Evolutionary conservation across 2,329 filamentous ascomycete species (phyloP), one percentile per base, ranked within the genome.

Genomic region (Monosporascus cannonballus): DNA sequence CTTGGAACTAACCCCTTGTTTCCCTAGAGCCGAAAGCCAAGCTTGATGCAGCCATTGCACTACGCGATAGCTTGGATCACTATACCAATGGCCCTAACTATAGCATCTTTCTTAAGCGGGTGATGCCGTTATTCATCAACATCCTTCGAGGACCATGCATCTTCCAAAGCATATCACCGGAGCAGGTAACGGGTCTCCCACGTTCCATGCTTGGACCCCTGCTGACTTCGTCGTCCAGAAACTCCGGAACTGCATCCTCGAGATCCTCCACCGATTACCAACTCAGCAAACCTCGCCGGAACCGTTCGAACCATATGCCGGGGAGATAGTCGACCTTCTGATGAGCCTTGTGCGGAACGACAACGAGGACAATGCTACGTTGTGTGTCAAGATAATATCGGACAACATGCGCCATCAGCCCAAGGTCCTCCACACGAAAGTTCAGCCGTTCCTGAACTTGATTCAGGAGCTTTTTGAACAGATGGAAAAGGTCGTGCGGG

Each of bases 361-460:
- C 71, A 99, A 99, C 64, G 94, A 99, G 72, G 94, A 99, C 58
- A 99, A 99, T 77, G 94, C 93, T 2, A 90, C 95, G n/a, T 76
- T 99, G 57, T 96, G 93, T 68, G 90, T 99, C 73, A 99, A 99
- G 77, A 96, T 93, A 15, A 90, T 96, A 49, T 96, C 96, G 76
- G 94, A 99, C 67, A 86, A 97, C 59, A 90, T 96, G 79, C 86
- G 94, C 48, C 90, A 96, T 67, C 93, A 97, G 71, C 83, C 86
- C 53, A 95, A 93, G 73, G 85, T 86, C 25, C 84, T 96, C 7
- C 71, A 72, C 42, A 79, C 82, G 53, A 91, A 89, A 67, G 92
- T 96, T 3, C 93, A 97, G 69, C 81, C 85, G 2, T 99, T 99
- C 69, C 75, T 99, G 54, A 85, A 87, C 51, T 78, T 99, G 38